A percentile compares a stretch with the other conserved stretches of the same genome.
Evolutionary conservation across 2,329 filamentous ascomycete genomes (phyloP).

Genomic region (Pezicula radicicola): DNA sequence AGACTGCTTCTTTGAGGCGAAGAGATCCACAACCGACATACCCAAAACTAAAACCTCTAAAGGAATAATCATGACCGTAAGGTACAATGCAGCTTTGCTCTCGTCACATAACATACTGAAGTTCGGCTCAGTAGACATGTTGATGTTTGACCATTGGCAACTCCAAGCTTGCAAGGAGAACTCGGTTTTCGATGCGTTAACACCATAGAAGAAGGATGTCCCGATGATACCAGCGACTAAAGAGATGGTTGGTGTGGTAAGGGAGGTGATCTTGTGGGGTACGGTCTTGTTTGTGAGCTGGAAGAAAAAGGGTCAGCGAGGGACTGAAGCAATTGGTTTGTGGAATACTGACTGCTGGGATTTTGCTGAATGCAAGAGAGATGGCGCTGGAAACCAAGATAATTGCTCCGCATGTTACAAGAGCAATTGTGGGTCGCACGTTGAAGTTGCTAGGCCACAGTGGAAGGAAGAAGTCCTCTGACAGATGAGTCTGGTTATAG

Average conservation of each 20-base stretch:
- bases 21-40: slow-evolving; percentile 41
- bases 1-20: slow-evolving; percentile 38
- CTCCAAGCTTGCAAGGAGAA: slow-evolving; percentile 61
- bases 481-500: slow-evolving; percentile 50
- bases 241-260: slow-evolving; percentile 38
- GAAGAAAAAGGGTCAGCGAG: slow-evolving; percentile 2
- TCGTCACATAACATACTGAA: slow-evolving; percentile 56
- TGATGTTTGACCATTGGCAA: slow-evolving; percentile 55
- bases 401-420: slow-evolving; percentile 49
- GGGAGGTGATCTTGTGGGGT: slow-evolving; percentile 15
- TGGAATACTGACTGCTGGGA: slow-evolving; percentile 42
- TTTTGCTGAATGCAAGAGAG: slow-evolving; percentile 46
- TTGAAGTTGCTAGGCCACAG: slow-evolving; percentile 59
- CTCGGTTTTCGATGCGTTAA: slow-evolving; percentile 47
- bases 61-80: slow-evolving; percentile 55
- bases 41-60: slow-evolving; percentile 49
- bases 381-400: slow-evolving; percentile 45
- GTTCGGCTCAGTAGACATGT: slow-evolving; percentile 49
- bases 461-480: slow-evolving; percentile 46
- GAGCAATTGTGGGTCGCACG: slow-evolving; percentile 51
- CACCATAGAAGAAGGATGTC: slow-evolving; percentile 54
- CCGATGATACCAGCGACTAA: slow-evolving; percentile 47
- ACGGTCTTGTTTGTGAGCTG: slow-evolving; percentile 37
- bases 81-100: slow-evolving; percentile 49
- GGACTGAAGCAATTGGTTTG: not conserved